These are phyloP conservation scores for Taphrina deformans DNA, from an alignment of 1,139 yeast species.

Conservation along the genomic window DNA sequence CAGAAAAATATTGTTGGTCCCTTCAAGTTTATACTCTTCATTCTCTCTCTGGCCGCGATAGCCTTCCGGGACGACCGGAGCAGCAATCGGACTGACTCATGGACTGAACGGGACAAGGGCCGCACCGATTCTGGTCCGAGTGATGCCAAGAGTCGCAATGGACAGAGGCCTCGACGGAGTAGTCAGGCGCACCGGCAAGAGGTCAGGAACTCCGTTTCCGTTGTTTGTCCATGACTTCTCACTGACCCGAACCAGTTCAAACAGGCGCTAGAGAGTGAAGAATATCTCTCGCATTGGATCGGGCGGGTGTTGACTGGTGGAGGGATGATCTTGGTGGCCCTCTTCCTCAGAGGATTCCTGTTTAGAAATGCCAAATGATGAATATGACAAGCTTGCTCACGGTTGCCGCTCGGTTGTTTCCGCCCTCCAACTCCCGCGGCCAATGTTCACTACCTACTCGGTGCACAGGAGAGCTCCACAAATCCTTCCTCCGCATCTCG, in stretches of 20 bases:
- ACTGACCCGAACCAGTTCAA: neutral
- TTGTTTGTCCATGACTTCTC: neutral
- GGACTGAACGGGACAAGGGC: too few species aligned
- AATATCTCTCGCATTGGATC: neutral
- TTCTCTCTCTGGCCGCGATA: neutral
- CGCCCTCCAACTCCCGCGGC: too few species aligned
- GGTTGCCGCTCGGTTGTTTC: too few species aligned
- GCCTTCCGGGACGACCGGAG: neutral
- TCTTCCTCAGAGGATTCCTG: neutral
- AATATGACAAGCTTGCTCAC: too few species aligned
- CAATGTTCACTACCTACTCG: too few species aligned
- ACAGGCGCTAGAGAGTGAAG: neutral
- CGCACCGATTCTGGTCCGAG: too few species aligned
- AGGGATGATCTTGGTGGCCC: neutral
- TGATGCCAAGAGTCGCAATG: too few species aligned
- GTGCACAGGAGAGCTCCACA: too few species aligned
- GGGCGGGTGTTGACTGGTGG: neutral
- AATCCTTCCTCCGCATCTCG: too few species aligned
- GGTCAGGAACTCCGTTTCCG: neutral
- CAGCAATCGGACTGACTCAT: too few species aligned
- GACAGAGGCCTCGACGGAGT: too few species aligned
- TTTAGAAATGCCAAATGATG: neutral
- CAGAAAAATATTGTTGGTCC: constrained; percentile 3
- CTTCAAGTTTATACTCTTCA: neutral
- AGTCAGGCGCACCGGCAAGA: neutral